phyloP scores from a whole-genome alignment of 129 eudicot species.

The Escallonia herrerae region DNA sequence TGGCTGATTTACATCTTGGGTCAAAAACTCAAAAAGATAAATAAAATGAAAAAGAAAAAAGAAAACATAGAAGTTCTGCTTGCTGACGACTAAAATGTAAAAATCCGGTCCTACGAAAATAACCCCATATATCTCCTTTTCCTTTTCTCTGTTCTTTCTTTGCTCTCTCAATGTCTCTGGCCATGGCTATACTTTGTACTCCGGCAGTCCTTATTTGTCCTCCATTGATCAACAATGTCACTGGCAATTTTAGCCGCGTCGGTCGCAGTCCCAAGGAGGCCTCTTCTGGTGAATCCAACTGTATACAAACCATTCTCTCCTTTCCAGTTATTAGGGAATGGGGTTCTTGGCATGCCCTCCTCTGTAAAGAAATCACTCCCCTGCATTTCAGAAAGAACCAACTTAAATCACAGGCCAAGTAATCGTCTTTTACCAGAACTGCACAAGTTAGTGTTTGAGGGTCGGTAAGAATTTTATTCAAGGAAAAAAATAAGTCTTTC shows the following conservation, averaged over 20 bases:
- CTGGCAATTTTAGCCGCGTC: slow-evolving; percentile 64
- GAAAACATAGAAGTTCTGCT: slow-evolving; percentile 17
- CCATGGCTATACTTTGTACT: neutral
- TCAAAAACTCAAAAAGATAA: neutral
- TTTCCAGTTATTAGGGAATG: slow-evolving; percentile 86
- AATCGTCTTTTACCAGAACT: too few relatives aligned
- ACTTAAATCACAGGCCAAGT: too few relatives aligned
- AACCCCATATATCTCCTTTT: slow-evolving; percentile 18
- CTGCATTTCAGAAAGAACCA: slow-evolving; percentile 17
- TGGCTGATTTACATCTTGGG: slow-evolving; percentile 43
- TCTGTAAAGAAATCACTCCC: slow-evolving; percentile 60
- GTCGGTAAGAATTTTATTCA: too few relatives aligned
- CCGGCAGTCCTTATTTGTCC: slow-evolving; percentile 8
- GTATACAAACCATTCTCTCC: slow-evolving; percentile 73
- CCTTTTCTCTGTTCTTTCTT: neutral
- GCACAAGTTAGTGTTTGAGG: too few relatives aligned
- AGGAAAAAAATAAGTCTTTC: too few relatives aligned
- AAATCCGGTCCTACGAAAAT: neutral
- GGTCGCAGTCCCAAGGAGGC: slow-evolving; percentile 59
- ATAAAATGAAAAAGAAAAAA: slow-evolving; percentile 16
- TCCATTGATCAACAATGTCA: slow-evolving; percentile 51
- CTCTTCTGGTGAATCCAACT: slow-evolving; percentile 82
- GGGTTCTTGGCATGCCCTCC: slow-evolving; percentile 69
- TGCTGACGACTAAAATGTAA: slow-evolving; percentile 6
- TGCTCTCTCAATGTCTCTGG: slow-evolving; percentile 7